phyloP scores from a whole-genome alignment of 164 flowering plant genomes.

The Warburgia ugandensis region DNA sequence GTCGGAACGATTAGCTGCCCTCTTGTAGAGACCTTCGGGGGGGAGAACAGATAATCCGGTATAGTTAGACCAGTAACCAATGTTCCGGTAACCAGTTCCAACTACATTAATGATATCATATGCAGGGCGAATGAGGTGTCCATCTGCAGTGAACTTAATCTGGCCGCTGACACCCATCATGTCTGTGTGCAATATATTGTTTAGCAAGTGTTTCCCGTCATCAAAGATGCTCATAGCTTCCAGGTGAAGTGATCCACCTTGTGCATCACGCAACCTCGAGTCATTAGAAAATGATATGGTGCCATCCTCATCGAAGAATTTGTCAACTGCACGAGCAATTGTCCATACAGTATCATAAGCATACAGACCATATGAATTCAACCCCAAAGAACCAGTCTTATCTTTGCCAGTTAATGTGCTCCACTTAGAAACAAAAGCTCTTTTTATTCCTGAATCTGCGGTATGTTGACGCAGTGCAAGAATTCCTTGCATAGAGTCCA shows the following conservation, averaged over 20 bases:
- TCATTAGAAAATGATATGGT: conserved; percentile 58
- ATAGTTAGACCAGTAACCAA: conserved; percentile 79
- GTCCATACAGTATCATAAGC: conserved; percentile 81
- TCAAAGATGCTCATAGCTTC: conserved; percentile 57
- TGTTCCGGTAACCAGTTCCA: conserved; percentile 49
- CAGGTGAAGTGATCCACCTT: conserved; percentile 35
- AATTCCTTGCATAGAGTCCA: conserved; percentile 71
- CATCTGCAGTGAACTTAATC: conserved; percentile 40
- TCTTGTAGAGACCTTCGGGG: conserved; percentile 56
- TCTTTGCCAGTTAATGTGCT: conserved; percentile 31
- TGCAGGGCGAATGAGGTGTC: conserved; percentile 49
- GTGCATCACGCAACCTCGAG: conserved; percentile 28
- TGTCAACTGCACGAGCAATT: conserved; percentile 69
- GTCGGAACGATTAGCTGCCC: conserved; percentile 48
- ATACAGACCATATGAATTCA: conserved; percentile 60
- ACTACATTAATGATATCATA: conserved; percentile 67
- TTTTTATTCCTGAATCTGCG: conserved; percentile 55
- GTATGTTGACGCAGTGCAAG: conserved; percentile 68
- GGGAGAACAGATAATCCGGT: conserved; percentile 51
- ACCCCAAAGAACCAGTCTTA: conserved; percentile 37
- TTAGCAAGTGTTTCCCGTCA: conserved; percentile 39
- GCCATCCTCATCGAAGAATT: conserved; percentile 61
- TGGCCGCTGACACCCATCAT: conserved; percentile 55
- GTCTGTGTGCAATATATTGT: conserved; percentile 33
- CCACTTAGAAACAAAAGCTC: conserved; percentile 60